Conservation (phyloP, 2,329 filamentous ascomycete genomes). For the Aspergillus pseudotamarii region DNA sequence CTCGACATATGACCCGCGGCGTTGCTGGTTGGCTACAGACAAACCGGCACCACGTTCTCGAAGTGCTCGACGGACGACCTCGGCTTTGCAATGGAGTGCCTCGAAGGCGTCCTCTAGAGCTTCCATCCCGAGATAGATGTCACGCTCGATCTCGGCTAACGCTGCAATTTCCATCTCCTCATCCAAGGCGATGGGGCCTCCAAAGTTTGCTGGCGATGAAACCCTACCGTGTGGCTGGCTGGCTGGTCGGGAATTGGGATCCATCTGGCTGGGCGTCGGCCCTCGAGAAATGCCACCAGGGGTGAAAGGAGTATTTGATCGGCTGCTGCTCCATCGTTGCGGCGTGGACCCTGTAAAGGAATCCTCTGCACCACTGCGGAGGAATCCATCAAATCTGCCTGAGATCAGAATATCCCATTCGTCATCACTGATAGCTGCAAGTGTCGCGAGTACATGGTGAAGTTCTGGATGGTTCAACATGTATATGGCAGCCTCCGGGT, state of each 20-base stretch:
- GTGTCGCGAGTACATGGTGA: constrained; percentile 83
- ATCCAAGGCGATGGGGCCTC: constrained; percentile 83
- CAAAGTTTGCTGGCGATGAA: constrained; percentile 61
- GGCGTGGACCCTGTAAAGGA: constrained; percentile 30
- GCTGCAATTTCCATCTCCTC: constrained; percentile 92
- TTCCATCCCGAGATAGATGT: constrained; percentile 95
- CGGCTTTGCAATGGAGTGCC: constrained; percentile 81
- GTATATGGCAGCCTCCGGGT: constrained; percentile 83
- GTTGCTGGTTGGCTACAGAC: constrained; percentile 50
- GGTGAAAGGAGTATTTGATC: constrained; percentile 37
- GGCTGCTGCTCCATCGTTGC: constrained; percentile 42
- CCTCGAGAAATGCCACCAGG: constrained; percentile 37
- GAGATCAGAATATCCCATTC: constrained; percentile 97
- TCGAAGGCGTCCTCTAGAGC: constrained; percentile 92
- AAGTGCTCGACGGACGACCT: constrained; percentile 75
- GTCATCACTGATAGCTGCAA: constrained; percentile 84
- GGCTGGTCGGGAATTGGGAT: constrained; percentile 46
- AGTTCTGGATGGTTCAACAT: constrained; percentile 79
- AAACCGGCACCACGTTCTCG: constrained; percentile 82
- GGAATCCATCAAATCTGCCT: constrained; percentile 91
- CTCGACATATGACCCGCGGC: constrained; percentile 46
- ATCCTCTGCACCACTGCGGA: constrained; percentile 86
- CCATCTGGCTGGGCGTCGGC: constrained; percentile 37
- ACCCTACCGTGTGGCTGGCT: constrained; percentile 44
- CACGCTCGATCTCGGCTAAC: constrained; percentile 86